Evolutionary conservation across 805 yeast species (phyloP), one percentile per base, ranked within the genome.

Genomic region (Candida ascalaphidarum): DNA sequence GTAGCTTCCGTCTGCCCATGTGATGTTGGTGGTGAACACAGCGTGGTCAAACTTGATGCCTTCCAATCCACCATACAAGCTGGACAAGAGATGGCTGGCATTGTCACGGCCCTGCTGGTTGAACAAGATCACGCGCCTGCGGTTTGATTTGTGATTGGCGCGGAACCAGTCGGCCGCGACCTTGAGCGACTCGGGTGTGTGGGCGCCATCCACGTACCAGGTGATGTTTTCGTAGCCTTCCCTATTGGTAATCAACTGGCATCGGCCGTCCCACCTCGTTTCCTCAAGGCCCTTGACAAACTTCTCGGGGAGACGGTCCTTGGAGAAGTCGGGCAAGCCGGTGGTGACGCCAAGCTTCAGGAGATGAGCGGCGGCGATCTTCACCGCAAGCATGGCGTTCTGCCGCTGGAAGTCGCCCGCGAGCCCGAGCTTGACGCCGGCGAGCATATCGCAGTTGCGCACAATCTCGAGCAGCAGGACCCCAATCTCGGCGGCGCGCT

Each of bases 201-300:
- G 99, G 0, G 98, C 97, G 12, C 99, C 99, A 56, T 92, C 99
- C 11, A 89, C 56, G 38, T 58, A 77, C 95, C 96, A 92, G n/a
- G 68, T 71, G 11, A 79, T 55, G 3, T 55, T 50, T 2, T 50
- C 59, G 14, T 61, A 58, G 11, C 58, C 54, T 8, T 8, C 18
- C 6, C 18, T 6, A 15, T 61, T 60, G 14, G 59, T 66, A 17
- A 84, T 53, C 2, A 74, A 65, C 56, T 94, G 96, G 43, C 97
- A 89, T 41, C 99, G 66, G 1, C 99, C 99, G n/a, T 92, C 92
- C 96, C 97, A 92, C 25, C 65, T 58, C 1, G 94, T 81, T 2
- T 55, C 33, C 28, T 65, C 73, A 21, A 89, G 61, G 3, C 96
- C 96, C 11, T 43, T 40, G 4, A 61, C 36, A 32, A 79, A 72